These are phyloP conservation scores for Aspergillus sp. DNA, from an alignment of 2,329 filamentous ascomycete genomes.

Conservation along the genomic window DNA sequence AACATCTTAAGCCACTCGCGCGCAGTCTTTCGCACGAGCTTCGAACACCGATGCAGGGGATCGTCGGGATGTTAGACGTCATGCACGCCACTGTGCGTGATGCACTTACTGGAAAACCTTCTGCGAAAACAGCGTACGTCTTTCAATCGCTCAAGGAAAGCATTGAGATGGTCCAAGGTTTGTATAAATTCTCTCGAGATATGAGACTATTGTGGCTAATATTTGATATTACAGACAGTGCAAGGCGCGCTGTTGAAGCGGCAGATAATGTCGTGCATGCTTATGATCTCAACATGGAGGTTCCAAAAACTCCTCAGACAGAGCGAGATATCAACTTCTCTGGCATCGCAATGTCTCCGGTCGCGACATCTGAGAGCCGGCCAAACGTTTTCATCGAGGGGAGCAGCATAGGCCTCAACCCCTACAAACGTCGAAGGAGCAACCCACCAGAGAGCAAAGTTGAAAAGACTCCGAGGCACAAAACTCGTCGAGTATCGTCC, in stretches of 20 bases:
- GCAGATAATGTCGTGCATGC: constrained; percentile 75
- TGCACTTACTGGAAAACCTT: constrained; percentile 56
- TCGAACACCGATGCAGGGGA: constrained; percentile 72
- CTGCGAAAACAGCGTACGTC: constrained; percentile 53
- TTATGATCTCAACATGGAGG: constrained; percentile 72
- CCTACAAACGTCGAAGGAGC: constrained; percentile 47
- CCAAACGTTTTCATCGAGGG: constrained; percentile 45
- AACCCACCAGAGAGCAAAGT: constrained; percentile 37
- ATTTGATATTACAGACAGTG: constrained; percentile 56
- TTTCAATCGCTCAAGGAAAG: constrained; percentile 66
- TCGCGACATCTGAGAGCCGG: constrained; percentile 32
- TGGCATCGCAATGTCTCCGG: constrained; percentile 24
- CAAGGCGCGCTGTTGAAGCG: constrained; percentile 69
- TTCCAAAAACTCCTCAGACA: constrained; percentile 62
- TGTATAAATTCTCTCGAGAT: constrained; percentile 16
- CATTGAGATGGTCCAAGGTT: constrained; percentile 70
- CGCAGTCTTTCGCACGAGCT: constrained; percentile 70
- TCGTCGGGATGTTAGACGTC: constrained; percentile 74
- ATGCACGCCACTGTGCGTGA: constrained; percentile 73
- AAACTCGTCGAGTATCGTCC: constrained; percentile 31
- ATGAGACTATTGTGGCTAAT: constrained; percentile 1
- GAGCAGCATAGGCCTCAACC: constrained; percentile 43
- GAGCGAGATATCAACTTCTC: constrained; percentile 39
- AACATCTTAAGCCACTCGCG: constrained; percentile 71
- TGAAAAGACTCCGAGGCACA: constrained; percentile 37